Evolutionary conservation across 768 basidiomycete genomes (phyloP).

Genomic region (Macrolepiota albuminosa): DNA sequence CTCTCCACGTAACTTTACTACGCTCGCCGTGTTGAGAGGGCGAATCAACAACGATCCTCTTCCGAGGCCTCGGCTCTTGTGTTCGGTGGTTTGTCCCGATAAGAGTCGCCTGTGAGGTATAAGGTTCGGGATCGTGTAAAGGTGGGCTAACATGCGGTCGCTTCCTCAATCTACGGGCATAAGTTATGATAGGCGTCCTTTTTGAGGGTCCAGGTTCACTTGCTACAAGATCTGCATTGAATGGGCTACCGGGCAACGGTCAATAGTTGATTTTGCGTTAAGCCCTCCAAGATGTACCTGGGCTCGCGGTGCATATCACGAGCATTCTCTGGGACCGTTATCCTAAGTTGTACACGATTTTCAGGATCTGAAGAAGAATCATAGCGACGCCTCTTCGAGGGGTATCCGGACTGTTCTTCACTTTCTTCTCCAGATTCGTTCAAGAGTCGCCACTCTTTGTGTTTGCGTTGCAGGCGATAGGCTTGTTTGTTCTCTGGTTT

Average conservation of each 20-base stretch:
- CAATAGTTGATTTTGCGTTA: neutral
- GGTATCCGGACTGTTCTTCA: neutral
- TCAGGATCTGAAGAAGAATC: neutral
- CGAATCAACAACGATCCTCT: neutral
- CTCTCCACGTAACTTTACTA: neutral
- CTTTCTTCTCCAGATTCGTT: conserved; percentile 1
- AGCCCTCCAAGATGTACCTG: neutral
- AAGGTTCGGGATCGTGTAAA: conserved; percentile 2
- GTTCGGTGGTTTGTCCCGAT: conserved; percentile 4
- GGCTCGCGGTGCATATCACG: neutral
- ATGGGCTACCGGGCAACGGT: neutral
- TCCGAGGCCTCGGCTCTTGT: neutral
- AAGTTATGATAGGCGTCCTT: neutral
- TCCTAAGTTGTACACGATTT: neutral
- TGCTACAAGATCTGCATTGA: neutral
- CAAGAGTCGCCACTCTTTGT: neutral
- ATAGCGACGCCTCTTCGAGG: conserved; percentile 7
- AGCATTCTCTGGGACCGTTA: neutral
- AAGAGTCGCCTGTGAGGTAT: conserved; percentile 15
- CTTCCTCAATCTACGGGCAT: neutral
- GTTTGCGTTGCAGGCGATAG: conserved; percentile 21
- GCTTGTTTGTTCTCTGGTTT: conserved; percentile 22
- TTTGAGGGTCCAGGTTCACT: conserved; percentile 6
- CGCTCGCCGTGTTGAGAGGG: neutral
- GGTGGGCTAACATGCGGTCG: neutral